A percentile compares a stretch with the other conserved stretches of the same genome.
Conservation (phyloP, 2,329 filamentous ascomycete species). For the Samsoniella hepiali region DNA sequence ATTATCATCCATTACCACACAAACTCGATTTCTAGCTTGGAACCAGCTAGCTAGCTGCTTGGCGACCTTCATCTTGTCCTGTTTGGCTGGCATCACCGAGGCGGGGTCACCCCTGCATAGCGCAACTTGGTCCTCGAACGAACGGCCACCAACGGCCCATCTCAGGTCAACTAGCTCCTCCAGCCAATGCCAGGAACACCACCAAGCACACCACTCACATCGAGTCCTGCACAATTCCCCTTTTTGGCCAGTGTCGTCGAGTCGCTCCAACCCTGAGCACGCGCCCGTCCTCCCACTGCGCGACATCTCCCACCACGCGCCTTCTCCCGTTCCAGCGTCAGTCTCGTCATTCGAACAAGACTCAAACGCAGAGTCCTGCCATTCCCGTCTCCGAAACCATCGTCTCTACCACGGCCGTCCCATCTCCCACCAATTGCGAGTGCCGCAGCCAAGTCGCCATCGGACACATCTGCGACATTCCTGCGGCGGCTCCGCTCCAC, state of each 20-base stretch:
- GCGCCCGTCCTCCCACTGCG: background rate
- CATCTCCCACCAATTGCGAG: background rate
- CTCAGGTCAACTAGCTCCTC: slow-evolving; percentile 7
- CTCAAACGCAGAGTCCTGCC: background rate
- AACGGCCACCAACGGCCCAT: slow-evolving; percentile 5
- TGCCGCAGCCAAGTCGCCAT: slow-evolving; percentile 7
- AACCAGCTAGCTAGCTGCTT: background rate
- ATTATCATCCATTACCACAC: background rate
- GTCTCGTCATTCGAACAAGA: background rate
- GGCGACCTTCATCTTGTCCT: background rate
- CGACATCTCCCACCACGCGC: background rate
- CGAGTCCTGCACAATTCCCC: background rate
- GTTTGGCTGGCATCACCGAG: background rate
- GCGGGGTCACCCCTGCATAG: slow-evolving; percentile 8
- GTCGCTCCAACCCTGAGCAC: background rate
- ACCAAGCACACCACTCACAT: background rate
- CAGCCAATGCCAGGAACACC: background rate
- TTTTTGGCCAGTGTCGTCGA: background rate
- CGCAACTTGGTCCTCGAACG: slow-evolving; percentile 1
- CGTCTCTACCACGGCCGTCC: background rate
- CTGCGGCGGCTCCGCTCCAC: slow-evolving; percentile 15
- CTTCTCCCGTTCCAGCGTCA: background rate
- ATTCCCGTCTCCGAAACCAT: background rate
- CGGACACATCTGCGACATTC: slow-evolving; percentile 18
- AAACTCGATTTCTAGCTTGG: background rate